Conservation (phyloP, 2,329 filamentous ascomycete genomes). For the Ascochyta rabiei region DNA sequence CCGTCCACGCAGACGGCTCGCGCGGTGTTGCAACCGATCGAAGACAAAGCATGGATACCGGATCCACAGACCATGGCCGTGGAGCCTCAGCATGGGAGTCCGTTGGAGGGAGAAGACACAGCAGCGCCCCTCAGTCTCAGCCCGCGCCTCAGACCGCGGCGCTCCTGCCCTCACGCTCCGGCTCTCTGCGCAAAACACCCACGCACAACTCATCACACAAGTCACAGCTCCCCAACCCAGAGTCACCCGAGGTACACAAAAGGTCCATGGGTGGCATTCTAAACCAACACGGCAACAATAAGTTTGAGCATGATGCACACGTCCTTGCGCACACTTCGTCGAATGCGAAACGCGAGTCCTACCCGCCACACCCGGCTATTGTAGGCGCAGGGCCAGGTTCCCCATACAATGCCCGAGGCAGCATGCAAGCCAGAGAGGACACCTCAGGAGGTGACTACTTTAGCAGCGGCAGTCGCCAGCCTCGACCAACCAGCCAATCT, state of each 20-base stretch:
- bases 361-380: slow-evolving; percentile 46
- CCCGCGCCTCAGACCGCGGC: slow-evolving; percentile 17
- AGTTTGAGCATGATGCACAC: slow-evolving; percentile 42
- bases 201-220: slow-evolving; percentile 45
- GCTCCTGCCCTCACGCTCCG: slow-evolving; percentile 29
- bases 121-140: slow-evolving; percentile 36
- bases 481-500: slow-evolving; percentile 9
- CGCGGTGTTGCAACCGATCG: slow-evolving; percentile 21
- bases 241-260: slow-evolving; percentile 29
- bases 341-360: slow-evolving; percentile 32
- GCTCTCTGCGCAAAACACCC: slow-evolving; percentile 31
- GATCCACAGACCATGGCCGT: slow-evolving; percentile 7
- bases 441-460: slow-evolving; percentile 39
- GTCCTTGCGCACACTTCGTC: slow-evolving; percentile 32
- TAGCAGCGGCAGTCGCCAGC: slow-evolving; percentile 29
- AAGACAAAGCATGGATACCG: slow-evolving; percentile 31
- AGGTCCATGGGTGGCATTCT: slow-evolving; percentile 44
- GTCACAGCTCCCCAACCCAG: slow-evolving; percentile 36
- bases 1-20: slow-evolving; percentile 14
- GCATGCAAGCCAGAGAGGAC: slow-evolving; percentile 39
- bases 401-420: slow-evolving; percentile 37
- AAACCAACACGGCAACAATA: slow-evolving; percentile 35
- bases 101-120: slow-evolving; percentile 30
- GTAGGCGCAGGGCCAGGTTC: slow-evolving; percentile 43
- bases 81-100: slow-evolving; percentile 33